phyloP scores from a whole-genome alignment of 805 yeast genomes.

The Metschnikowia peoriensis region DNA sequence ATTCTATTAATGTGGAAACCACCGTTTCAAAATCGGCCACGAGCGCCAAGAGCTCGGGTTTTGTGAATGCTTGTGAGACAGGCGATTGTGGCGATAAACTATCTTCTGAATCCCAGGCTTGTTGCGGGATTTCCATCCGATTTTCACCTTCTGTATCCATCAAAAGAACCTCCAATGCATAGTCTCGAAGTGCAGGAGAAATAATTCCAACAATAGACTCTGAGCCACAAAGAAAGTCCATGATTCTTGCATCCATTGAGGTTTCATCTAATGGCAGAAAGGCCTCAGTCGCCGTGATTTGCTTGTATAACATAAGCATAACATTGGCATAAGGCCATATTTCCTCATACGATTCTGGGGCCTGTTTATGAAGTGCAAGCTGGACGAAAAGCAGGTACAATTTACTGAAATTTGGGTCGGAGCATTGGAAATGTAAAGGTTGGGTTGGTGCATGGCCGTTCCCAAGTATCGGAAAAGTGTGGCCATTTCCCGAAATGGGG shows the following conservation, averaged over 20 bases:
- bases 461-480: not conserved
- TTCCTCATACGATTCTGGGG: conserved; percentile 11
- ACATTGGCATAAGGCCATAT: conserved; percentile 19
- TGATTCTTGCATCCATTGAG: conserved; percentile 6
- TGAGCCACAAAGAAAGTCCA: conserved; percentile 20
- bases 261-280: conserved; percentile 20
- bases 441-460: not conserved
- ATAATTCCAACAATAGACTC: conserved; percentile 13
- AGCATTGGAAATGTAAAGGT: conserved; percentile 17
- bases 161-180: not conserved
- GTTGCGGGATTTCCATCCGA: not conserved
- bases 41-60: conserved; percentile 7
- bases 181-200: conserved; percentile 10
- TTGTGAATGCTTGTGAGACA: not conserved
- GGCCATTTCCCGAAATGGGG: not conserved
- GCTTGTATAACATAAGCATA: conserved; percentile 24
- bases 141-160: not conserved
- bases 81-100: not conserved
- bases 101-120: not conserved
- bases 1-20: conserved; percentile 29
- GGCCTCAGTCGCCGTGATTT: conserved; percentile 20
- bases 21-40: conserved; percentile 14
- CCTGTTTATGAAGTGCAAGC: conserved; percentile 19
- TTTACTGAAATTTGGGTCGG: conserved; percentile 19
- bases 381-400: conserved; percentile 25